Evolutionary conservation across 148 eudicot genomes (phyloP).

Genomic region (Camellia sinensis): DNA sequence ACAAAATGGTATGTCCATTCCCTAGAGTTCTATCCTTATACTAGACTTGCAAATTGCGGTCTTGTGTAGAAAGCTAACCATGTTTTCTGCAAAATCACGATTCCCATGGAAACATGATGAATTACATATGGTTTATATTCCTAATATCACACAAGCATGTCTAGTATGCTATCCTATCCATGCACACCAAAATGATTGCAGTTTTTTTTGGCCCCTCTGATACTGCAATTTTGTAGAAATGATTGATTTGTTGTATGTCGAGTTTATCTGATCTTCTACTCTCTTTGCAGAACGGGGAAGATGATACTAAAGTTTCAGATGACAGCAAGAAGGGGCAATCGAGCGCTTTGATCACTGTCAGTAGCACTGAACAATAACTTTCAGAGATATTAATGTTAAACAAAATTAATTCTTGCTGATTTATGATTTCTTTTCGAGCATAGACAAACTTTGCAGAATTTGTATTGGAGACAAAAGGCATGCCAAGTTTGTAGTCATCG

Average conservation of each 20-base stretch:
- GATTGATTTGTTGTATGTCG: background rate
- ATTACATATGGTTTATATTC: background rate
- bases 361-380: background rate
- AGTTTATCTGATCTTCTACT: background rate
- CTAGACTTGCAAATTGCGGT: background rate
- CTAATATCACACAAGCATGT: background rate
- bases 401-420: too few relatives aligned
- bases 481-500: too few relatives aligned
- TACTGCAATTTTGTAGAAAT: background rate
- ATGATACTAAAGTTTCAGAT: background rate
- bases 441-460: too few relatives aligned
- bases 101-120: background rate
- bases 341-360: background rate
- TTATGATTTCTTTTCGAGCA: too few relatives aligned
- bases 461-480: too few relatives aligned
- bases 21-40: background rate
- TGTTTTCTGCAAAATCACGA: background rate
- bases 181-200: background rate
- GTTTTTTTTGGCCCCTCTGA: background rate
- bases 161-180: background rate
- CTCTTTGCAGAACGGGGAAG: background rate
- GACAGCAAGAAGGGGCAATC: background rate
- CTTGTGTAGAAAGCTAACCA: background rate
- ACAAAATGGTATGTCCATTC: conserved; percentile 36
- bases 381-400: too few relatives aligned